Conservation (phyloP, 208 protist genomes). For the Leishmania tropica region DNA sequence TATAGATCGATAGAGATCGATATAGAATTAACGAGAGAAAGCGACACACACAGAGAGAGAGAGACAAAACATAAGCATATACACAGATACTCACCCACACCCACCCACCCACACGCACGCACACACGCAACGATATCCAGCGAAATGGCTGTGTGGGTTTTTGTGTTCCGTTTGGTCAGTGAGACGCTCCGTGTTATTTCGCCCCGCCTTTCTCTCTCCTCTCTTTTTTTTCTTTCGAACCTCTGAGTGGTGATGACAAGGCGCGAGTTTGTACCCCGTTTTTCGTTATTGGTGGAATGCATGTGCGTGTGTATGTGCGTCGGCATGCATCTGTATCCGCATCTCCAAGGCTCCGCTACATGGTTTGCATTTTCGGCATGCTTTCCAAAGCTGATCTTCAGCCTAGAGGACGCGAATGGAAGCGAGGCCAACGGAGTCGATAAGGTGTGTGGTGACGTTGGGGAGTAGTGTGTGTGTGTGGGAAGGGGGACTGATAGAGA, state of each 20-base stretch:
- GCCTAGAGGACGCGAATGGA: neutral
- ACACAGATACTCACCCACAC: neutral
- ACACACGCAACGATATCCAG: neutral
- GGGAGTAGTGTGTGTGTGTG: neutral
- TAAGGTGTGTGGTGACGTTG: neutral
- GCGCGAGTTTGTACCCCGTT: neutral
- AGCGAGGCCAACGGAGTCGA: neutral
- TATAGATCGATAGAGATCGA: too few species aligned
- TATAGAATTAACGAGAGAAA: too few species aligned
- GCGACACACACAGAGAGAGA: too few species aligned
- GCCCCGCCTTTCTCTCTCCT: neutral
- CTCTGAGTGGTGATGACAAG: too few species aligned
- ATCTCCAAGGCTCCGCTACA: neutral
- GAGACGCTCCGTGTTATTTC: neutral
- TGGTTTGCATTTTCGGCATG: neutral
- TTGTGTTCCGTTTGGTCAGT: too few species aligned
- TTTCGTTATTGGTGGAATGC: conserved; percentile 3
- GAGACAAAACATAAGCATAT: too few species aligned
- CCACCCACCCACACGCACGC: neutral
- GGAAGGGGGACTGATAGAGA: neutral
- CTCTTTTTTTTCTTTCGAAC: neutral
- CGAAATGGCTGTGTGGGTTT: neutral
- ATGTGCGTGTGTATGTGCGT: neutral
- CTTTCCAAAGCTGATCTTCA: neutral
- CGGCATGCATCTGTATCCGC: neutral